Evolutionary conservation across 805 yeast species (phyloP).

Genomic region (Saccharomycopsis olivae): DNA sequence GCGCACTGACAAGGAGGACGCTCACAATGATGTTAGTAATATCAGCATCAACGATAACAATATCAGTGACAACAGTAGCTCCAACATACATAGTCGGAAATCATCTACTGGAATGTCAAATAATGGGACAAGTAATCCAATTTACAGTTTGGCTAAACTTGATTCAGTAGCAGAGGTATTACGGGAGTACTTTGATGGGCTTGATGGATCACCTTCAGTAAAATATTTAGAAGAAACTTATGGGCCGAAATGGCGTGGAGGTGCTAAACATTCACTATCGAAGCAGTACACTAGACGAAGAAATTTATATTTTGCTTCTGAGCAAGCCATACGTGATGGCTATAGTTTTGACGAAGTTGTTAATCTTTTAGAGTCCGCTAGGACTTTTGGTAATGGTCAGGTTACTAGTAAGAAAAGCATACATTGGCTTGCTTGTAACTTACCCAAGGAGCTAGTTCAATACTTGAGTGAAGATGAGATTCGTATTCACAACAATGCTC

Average conservation of each 20-base stretch:
- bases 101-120: too few relatives aligned
- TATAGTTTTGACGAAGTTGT: conserved; percentile 1
- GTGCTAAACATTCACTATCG: conserved; percentile 26
- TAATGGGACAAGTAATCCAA: too few relatives aligned
- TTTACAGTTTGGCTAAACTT: conserved; percentile 5
- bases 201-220: conserved; percentile 32
- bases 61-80: too few relatives aligned
- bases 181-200: conserved; percentile 30
- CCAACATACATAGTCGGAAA: too few relatives aligned
- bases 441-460: conserved; percentile 6
- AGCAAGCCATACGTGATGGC: conserved; percentile 2
- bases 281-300: conserved; percentile 26
- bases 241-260: conserved; percentile 32
- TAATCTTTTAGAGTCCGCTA: conserved; percentile 3
- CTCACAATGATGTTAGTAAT: too few relatives aligned
- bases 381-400: conserved; percentile 1
- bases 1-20: too few relatives aligned
- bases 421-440: conserved; percentile 10
- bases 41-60: too few relatives aligned
- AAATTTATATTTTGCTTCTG: conserved; percentile 12
- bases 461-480: conserved; percentile 2
- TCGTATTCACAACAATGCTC: neutral
- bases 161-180: conserved; percentile 6
- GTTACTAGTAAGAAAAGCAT: conserved; percentile 5
- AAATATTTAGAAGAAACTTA: conserved; percentile 30